Evolutionary conservation across 1,284 basidiomycete species (phyloP), one percentile per base, ranked within the genome.

Genomic region (Coniferiporia sulphurascens): DNA sequence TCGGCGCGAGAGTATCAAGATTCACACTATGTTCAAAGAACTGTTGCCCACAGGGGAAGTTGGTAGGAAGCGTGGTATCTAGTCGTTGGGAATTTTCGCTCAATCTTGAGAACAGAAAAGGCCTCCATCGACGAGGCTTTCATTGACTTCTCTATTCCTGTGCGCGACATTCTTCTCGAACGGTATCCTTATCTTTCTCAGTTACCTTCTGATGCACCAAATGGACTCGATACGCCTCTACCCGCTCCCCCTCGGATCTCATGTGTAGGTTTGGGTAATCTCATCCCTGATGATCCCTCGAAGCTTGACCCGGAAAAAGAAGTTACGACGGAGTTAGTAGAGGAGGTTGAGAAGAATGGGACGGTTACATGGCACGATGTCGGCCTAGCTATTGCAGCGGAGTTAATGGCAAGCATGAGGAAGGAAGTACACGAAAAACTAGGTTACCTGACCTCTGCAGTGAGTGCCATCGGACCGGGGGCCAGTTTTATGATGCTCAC

Each of bases 371-470:
- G 97, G 97, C 90, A 94, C 61, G 97, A 99, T 72, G 83, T 98
- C 51, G 93, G 93, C 0, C 74, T 99, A 43, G 89, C 88, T 1
- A 86, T 97, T 50, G 96, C 87, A 1, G 94, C 94, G 4, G 91
- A 94, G 70, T 72, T 96, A 44, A 96, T 98, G 87, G 76, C 79
- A n/a, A 84, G 82, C 55, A 83, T 89, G 46, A 80, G 91, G 64
- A 76, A 77, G 62, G 85, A 87, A 59, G 86, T 98, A 2, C 78
- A 81, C 56, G 75, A 78, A 32, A 81, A 85, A 66, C 78, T 99
- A 21, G 91, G 93, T 15, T 99, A 99, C 69, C 95, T 94, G 6
- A 97, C 93, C 54, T 95, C 93, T 50, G 96, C 97, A 15, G 92
- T 93, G 65, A 62, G 86, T 73, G 41, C 27, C 17, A 44, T 21